Base-by-base conservation (phyloP, 2,329 filamentous ascomycete genomes). In the Clonostachys sp. region DNA sequence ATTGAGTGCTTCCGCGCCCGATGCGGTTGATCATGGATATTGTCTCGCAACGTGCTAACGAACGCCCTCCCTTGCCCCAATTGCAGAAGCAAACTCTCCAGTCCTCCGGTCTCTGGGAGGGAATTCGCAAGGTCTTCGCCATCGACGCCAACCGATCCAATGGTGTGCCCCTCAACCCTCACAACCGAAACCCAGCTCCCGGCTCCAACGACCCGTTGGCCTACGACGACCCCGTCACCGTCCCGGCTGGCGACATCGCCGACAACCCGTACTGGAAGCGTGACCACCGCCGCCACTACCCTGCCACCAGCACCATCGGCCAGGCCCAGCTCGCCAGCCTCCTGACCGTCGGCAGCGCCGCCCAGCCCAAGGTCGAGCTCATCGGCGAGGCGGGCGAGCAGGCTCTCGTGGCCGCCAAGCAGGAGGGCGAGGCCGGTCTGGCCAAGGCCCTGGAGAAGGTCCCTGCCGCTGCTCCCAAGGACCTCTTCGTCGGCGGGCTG, bases 61-160 rank as follows among this genome's bases (percentile, higher is more conserved):
- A n/a, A 18, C 36, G 42, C 20, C 41, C 6, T 48, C 45, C 33
- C 36, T 39, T 39, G 12, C 36, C 14, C 17, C 36, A 39, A n/a
- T 39, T 39, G 36, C 61, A 99, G 92, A 97, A 97, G 88, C 92
- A 99, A 74, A 95, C 91, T 35, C 76, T 97, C 54, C 89, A 96
- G 65, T 94, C 92, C 45, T 82, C 78, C 38, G 94, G 94, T 39
- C 74, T 97, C 68, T 97, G 90, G 88, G 91, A 92, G 63, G 74
- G 74, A 48, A 73, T 99, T 66, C 91, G 91, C 66, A 82, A 84
- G 57, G 65, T 86, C 58, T 70, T 96, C 56, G 83, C 90, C 56
- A 74, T 99, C 61, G 92, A 96, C 67, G 81, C 91, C 35, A 83
- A 89, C 62, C 91, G 94, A 55, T 96, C 91, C 56, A 91, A 87